Evolutionary conservation across 768 basidiomycete species (phyloP).

Genomic region (Phlegmacium glaucopus): DNA sequence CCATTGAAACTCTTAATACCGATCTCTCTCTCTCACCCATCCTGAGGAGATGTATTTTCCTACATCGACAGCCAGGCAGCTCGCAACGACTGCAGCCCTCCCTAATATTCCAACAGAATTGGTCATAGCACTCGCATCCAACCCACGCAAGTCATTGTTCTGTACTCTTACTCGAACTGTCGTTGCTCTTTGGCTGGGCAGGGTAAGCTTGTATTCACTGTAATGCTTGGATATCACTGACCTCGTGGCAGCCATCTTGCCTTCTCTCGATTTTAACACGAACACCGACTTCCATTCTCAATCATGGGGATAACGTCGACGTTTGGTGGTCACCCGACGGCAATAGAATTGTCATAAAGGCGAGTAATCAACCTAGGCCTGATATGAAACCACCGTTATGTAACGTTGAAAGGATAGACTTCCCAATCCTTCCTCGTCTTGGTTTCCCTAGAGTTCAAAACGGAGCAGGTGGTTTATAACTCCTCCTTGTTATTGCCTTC

Average conservation of each 20-base stretch:
- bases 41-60: slow-evolving; percentile 73
- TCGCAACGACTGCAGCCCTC: slow-evolving; percentile 67
- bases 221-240: slow-evolving; percentile 3
- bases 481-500: slow-evolving; percentile 48
- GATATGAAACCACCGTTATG: not conserved
- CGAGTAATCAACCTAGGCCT: slow-evolving; percentile 28
- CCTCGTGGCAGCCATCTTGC: slow-evolving; percentile 55
- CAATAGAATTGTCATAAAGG: slow-evolving; percentile 75
- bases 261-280: slow-evolving; percentile 72
- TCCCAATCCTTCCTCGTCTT: slow-evolving; percentile 77
- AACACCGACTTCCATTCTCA: slow-evolving; percentile 69
- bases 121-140: slow-evolving; percentile 56
- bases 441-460: slow-evolving; percentile 57
- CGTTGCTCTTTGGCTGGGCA: slow-evolving; percentile 79
- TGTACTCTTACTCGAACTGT: slow-evolving; percentile 68
- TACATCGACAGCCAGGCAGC: slow-evolving; percentile 70
- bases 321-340: slow-evolving; percentile 86
- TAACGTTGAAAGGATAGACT: slow-evolving; percentile 51
- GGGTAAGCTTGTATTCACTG: slow-evolving; percentile 35
- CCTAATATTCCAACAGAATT: slow-evolving; percentile 58
- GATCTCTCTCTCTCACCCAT: not conserved
- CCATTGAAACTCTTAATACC: not conserved
- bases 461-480: slow-evolving; percentile 49
- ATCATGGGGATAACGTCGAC: slow-evolving; percentile 78
- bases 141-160: slow-evolving; percentile 75